Evolutionary conservation across 805 yeast genomes (phyloP), one percentile per base, ranked within the genome.

Genomic region (Candida maris): DNA sequence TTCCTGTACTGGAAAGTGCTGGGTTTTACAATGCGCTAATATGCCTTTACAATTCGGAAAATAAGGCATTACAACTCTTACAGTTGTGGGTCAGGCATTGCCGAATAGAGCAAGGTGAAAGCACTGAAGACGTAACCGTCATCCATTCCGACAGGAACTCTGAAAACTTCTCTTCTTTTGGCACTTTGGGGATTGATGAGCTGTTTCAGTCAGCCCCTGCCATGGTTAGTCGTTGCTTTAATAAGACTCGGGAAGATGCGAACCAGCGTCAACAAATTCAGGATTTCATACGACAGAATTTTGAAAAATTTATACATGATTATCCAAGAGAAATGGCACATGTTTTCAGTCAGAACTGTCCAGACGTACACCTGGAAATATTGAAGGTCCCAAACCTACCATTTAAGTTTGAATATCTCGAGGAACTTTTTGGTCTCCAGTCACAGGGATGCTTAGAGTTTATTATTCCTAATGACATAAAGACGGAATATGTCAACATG

Each of bases 11-110:
- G 34, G 70, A 70, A 32, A 65, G 71, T 20, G 79, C 78, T 1
- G 69, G 71, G 10, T 84, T 75, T 51, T 70, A 67, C 49, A 67
- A 73, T 26, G 87, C 82, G 0, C 62, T 87, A 30, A 67, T 79
- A 38, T 65, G 70, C 32, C 47, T 85, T 3, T 83, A 79, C 51
- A 59, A 72, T 27, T 57, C 72, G 1, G 81, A 79, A 41, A 69
- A 72, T 14, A 69, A 64, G 34, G 74, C 65, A 41, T 59, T 76
- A 3, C 70, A 79, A 39, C 70, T 81, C 0, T 56, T 83, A 27
- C 71, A 72, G 33, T 61, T 77, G 1, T 75, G 85, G 80, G 41
- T 77, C 17, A 38, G 47, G 45, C 44, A 46, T 33, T 45, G 35
- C 27, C 39, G 38, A 19, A 32, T 37, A 3, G 4, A 12, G 5